Conservation (phyloP, 176 grass and related monocot species). For the Ensete glaucum region DNA sequence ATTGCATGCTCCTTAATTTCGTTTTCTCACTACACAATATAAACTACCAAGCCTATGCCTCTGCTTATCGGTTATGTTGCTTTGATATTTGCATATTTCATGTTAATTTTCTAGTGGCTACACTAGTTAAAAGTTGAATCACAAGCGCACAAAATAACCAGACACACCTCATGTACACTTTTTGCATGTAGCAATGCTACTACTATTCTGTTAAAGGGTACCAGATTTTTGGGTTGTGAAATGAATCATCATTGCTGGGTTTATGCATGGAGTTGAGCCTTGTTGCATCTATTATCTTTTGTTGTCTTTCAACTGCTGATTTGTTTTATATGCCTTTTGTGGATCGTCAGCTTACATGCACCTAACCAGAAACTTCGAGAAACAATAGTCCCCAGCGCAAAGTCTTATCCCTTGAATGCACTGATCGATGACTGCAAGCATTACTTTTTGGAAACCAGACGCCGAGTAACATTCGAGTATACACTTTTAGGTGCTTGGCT, state of each 20-base stretch:
- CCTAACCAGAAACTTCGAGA: conserved; percentile 80
- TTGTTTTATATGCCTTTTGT: not conserved
- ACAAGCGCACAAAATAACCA: too few species aligned
- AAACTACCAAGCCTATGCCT: not conserved
- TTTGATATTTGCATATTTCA: not conserved
- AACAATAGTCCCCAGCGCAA: conserved; percentile 85
- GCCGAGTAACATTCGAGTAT: conserved; percentile 82
- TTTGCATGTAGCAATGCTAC: not conserved
- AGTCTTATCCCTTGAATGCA: conserved; percentile 74
- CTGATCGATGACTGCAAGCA: conserved; percentile 81
- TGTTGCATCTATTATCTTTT: not conserved
- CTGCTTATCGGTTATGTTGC: not conserved
- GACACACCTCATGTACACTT: not conserved
- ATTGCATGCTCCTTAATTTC: not conserved
- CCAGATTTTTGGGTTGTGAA: not conserved
- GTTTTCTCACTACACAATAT: not conserved
- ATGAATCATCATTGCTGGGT: not conserved
- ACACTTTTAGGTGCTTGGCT: conserved; percentile 64
- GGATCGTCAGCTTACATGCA: conserved; percentile 54
- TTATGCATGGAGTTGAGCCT: not conserved
- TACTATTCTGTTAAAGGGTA: not conserved
- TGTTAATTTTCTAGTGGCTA: not conserved
- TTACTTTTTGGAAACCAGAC: conserved; percentile 70
- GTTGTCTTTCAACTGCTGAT: not conserved
- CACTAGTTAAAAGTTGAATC: not conserved